Percentiles rank a stretch among this genome's conserved stretches.
phyloP scores from a whole-genome alignment of 1,284 basidiomycete genomes.

The Cryptococcus sp. region DNA sequence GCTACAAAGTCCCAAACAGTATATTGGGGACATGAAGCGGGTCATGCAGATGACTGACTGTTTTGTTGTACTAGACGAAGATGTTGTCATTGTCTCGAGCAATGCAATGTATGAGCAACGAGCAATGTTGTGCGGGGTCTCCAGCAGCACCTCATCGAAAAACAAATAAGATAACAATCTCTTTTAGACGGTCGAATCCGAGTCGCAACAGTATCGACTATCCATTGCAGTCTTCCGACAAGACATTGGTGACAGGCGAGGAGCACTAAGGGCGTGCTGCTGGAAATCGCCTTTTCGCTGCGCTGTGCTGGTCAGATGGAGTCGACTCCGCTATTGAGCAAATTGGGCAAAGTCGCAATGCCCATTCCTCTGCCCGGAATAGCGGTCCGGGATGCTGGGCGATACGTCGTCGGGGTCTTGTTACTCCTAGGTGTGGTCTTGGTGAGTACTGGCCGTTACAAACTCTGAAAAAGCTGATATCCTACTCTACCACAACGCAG shows the following conservation, averaged over 20 bases:
- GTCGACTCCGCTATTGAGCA: conserved; percentile 17
- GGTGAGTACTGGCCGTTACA: conserved; percentile 15
- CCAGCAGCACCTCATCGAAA: too few species aligned
- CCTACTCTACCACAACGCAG: conserved; percentile 13
- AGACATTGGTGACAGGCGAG: too few species aligned
- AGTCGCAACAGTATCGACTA: too few species aligned
- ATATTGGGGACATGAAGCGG: too few species aligned
- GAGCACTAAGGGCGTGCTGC: not conserved
- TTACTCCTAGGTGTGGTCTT: conserved; percentile 41
- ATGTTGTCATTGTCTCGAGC: too few species aligned
- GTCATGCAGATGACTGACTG: too few species aligned
- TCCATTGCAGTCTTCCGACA: too few species aligned
- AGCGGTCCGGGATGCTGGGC: conserved; percentile 15
- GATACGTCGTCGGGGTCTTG: conserved; percentile 42
- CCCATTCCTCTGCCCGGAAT: conserved; percentile 6
- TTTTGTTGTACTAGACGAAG: not conserved
- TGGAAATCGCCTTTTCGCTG: not conserved
- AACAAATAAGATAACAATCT: too few species aligned
- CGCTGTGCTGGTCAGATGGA: conserved; percentile 24
- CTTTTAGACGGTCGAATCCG: too few species aligned
- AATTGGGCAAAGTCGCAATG: conserved; percentile 14
- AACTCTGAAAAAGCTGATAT: not conserved
- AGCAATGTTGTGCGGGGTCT: not conserved
- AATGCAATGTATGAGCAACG: not conserved
- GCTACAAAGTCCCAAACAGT: too few species aligned